Base-by-base conservation (phyloP, 495 filamentous ascomycete genomes). In the Sordaria brevicollis region DNA sequence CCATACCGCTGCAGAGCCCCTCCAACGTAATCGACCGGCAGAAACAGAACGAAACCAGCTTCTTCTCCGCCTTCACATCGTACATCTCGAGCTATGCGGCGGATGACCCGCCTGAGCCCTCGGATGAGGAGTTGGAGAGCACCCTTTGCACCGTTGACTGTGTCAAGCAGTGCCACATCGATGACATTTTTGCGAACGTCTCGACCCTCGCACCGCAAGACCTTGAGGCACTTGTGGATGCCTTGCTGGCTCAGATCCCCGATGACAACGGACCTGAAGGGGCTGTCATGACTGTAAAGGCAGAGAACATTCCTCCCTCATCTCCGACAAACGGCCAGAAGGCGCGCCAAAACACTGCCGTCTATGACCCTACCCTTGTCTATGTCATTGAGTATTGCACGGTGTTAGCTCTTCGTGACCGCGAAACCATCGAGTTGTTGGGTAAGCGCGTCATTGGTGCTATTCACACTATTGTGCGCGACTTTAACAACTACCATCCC, bases 21-120 rank as follows among this genome's bases (percentile, higher is more conserved):
- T 94, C 91, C 17, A 93, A 96, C 73, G 86, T 99, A 49, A 93
- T 99, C 43, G 96, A 98, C 74, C 89, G 95, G 29, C 92, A 90
- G 49, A 91, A 91, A 69, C 82, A 87, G 36, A 88, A 80, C 70
- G 95, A 99, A 29, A 86, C 88, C 3, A 93, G 96, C 7, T 84
- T 99, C 25, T 91, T 99, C 75, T 97, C 93, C 5, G 92, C 95
- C 5, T 91, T 99, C 70, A 93, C 94, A 2, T 96, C 92, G 5
- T 98, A 97, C 72, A 91, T 99, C 25, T 96, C 94, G n/a, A 97
- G 93, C 77, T 97, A 98, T 81, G 95, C 96, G 33, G 96, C 93
- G 19, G 96, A 97, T 76, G 95, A 99, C 73, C 95, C 95, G 10
- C 95, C 95, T 6, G 96, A 98, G 80, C 95, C 95, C 2, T 97